A percentile compares a stretch with the other conserved stretches of the same genome.
Conservation (phyloP, 2,329 filamentous ascomycete genomes). For the Paecilomyces dactylethromorphus region DNA sequence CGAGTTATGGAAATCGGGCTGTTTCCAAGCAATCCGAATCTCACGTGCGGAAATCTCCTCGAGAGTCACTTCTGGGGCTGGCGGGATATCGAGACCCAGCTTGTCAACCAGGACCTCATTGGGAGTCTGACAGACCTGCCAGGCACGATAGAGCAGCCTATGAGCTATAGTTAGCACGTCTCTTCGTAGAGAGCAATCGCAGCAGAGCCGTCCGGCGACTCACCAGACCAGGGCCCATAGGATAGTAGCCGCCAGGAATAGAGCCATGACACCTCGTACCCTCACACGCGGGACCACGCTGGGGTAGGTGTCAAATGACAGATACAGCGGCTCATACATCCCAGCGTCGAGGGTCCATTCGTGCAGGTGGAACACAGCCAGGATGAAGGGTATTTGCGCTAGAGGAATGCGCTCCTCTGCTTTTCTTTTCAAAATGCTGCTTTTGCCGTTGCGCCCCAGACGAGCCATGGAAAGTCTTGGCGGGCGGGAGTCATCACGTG, state of each 20-base stretch:
- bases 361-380: constrained; percentile 1
- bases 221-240: constrained; percentile 46
- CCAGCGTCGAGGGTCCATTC: constrained; percentile 29
- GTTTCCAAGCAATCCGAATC: constrained; percentile 85
- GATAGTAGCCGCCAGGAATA: constrained; percentile 41
- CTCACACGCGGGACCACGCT: constrained; percentile 39
- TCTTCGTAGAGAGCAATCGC: constrained; percentile 7
- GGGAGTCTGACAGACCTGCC: constrained; percentile 82
- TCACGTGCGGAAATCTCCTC: constrained; percentile 83
- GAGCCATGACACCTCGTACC: constrained; percentile 44
- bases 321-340: constrained; percentile 41
- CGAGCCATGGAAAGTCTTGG: background rate
- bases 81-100: constrained; percentile 88
- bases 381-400: constrained; percentile 6
- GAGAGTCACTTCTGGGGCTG: constrained; percentile 80
- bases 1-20: constrained; percentile 58
- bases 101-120: constrained; percentile 86
- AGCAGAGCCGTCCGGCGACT: constrained; percentile 8
- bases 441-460: background rate
- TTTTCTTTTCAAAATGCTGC: background rate
- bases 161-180: background rate
- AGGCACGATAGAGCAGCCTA: constrained; percentile 79
- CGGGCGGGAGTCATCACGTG: background rate
- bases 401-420: constrained; percentile 7
- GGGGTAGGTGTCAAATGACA: constrained; percentile 41